Conservation (phyloP, 768 basidiomycete genomes). For the Brasilioporus rufonigricans region DNA sequence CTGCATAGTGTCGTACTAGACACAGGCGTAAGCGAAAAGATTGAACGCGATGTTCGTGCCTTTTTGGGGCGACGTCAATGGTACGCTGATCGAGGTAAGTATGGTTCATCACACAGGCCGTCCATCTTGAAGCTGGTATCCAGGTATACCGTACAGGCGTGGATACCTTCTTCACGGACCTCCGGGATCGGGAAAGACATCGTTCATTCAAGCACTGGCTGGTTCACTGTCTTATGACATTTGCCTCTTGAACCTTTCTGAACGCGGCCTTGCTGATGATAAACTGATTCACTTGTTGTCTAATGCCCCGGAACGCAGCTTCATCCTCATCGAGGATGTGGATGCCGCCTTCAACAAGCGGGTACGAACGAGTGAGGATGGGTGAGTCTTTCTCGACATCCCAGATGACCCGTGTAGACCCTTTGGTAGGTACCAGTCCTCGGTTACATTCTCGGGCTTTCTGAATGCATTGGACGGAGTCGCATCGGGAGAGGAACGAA, state of each 20-base stretch:
- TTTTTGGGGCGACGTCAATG: conserved; percentile 85
- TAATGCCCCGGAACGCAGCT: conserved; percentile 88
- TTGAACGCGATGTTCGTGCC: conserved; percentile 76
- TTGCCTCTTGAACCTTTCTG: conserved; percentile 91
- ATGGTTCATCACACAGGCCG: neutral
- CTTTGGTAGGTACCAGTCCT: conserved; percentile 76
- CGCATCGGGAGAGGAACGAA: conserved; percentile 95
- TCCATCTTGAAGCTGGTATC: conserved; percentile 6
- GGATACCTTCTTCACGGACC: conserved; percentile 96
- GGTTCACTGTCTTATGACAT: conserved; percentile 93
- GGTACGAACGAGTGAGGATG: conserved; percentile 86
- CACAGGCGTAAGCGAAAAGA: conserved; percentile 75
- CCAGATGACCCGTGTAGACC: conserved; percentile 12
- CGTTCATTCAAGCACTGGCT: conserved; percentile 96
- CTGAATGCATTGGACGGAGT: conserved; percentile 97
- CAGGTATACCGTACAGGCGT: conserved; percentile 95
- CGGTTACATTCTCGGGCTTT: conserved; percentile 96
- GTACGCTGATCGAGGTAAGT: conserved; percentile 93
- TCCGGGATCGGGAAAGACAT: conserved; percentile 97
- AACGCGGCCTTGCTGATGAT: conserved; percentile 94
- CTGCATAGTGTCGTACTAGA: conserved; percentile 87
- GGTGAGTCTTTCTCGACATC: conserved; percentile 48
- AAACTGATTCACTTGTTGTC: conserved; percentile 92
- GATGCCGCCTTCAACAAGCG: conserved; percentile 97
- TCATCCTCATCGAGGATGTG: conserved; percentile 96